Evolutionary conservation across 73 alveolate genomes (phyloP).

Genomic region (Stentor coeruleus): DNA sequence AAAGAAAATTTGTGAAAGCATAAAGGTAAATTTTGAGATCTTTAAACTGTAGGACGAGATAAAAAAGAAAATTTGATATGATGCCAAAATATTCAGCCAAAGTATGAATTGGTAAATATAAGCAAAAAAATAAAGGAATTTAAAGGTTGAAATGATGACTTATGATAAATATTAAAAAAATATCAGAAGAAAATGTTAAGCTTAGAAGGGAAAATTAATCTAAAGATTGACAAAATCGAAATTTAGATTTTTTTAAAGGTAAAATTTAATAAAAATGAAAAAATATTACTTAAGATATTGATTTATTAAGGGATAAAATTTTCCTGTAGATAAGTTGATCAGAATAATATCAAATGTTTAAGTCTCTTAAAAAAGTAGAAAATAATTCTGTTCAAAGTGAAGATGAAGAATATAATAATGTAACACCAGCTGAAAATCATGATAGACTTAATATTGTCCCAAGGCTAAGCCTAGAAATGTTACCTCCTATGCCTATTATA

Average conservation of each 20-base stretch:
- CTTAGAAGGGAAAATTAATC: not conserved
- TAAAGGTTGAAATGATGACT: not conserved
- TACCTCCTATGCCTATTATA: not conserved
- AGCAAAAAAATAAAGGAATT: not conserved
- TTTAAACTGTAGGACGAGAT: not conserved
- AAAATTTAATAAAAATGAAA: conserved; percentile 31
- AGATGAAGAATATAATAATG: not conserved
- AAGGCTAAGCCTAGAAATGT: not conserved
- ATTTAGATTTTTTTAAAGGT: not conserved
- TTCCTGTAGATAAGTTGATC: conserved; percentile 50
- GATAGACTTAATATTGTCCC: conserved; percentile 4
- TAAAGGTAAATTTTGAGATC: not conserved
- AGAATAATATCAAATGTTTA: conserved; percentile 28
- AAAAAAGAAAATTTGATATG: not conserved
- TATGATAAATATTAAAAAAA: too few species aligned
- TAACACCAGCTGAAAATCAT: not conserved
- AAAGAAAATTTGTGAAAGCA: too few species aligned
- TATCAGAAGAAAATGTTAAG: not conserved
- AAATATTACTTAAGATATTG: conserved; percentile 46
- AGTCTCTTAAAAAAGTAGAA: not conserved
- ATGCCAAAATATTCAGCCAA: not conserved
- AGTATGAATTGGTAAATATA: not conserved
- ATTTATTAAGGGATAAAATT: conserved; percentile 37
- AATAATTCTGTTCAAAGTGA: not conserved
- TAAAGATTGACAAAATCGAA: not conserved